Conservation (phyloP, 371 early-diverging fungal species). For the Mortierella sp. region DNA sequence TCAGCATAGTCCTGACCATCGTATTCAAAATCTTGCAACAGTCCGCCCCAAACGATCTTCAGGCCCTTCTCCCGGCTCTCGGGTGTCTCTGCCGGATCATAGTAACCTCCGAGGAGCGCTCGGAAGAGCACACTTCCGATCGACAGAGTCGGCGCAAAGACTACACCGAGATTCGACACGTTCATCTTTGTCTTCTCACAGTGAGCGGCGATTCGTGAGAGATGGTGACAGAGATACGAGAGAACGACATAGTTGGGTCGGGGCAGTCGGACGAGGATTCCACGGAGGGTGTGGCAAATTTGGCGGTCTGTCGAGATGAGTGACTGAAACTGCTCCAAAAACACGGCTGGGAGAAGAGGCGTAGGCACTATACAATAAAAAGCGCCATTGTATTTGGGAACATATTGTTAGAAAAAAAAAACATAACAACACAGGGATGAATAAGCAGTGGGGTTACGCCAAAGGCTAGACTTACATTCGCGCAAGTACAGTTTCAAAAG, state of each 20-base stretch:
- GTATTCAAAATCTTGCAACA: conserved; percentile 28
- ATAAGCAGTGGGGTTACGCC: neutral
- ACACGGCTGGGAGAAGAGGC: conserved; percentile 41
- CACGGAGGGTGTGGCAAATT: conserved; percentile 47
- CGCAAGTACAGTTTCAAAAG: conserved; percentile 47
- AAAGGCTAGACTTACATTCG: conserved; percentile 36
- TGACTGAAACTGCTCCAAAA: conserved; percentile 46
- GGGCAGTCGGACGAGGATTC: conserved; percentile 46
- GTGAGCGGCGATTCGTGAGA: conserved; percentile 43
- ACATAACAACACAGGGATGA: too few species aligned
- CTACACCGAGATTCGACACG: conserved; percentile 46
- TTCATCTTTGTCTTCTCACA: conserved; percentile 49
- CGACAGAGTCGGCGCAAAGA: conserved; percentile 50
- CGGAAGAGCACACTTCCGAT: conserved; percentile 47
- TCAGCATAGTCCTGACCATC: conserved; percentile 25
- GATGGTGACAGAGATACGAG: conserved; percentile 44
- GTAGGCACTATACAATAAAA: conserved; percentile 25
- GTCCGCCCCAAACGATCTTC: conserved; percentile 51
- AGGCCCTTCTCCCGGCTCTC: conserved; percentile 44
- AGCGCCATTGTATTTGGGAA: too few species aligned
- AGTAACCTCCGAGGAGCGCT: conserved; percentile 44
- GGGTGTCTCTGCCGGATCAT: conserved; percentile 29
- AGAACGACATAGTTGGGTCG: conserved; percentile 44
- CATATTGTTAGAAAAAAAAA: too few species aligned
- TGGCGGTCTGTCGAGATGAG: conserved; percentile 49